These are phyloP conservation scores for Epichloe sp. DNA, from an alignment of 2,329 filamentous ascomycete genomes.

Conservation along the genomic window DNA sequence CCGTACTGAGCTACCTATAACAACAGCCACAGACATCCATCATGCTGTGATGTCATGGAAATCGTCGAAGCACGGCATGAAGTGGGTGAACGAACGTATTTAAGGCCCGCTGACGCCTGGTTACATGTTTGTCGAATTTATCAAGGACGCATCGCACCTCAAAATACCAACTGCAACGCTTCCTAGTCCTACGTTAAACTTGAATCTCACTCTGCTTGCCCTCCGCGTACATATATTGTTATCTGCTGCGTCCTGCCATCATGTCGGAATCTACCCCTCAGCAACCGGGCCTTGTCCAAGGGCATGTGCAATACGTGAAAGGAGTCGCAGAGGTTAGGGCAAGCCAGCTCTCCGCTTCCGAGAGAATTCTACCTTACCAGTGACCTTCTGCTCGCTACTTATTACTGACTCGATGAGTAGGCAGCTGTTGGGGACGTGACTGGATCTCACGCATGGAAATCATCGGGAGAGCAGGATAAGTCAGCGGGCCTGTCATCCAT, in stretches of 20 bases:
- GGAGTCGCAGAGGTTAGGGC: conserved; percentile 49
- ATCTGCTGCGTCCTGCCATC: neutral
- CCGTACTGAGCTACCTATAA: too few relatives aligned
- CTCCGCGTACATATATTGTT: too few relatives aligned
- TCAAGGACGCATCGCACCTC: neutral
- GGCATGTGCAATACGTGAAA: conserved; percentile 56
- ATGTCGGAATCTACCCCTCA: conserved; percentile 9
- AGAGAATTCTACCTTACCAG: too few relatives aligned
- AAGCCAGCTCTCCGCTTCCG: neutral
- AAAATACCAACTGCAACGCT: too few relatives aligned
- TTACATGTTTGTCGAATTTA: neutral
- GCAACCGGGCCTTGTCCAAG: conserved; percentile 46
- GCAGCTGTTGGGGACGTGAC: conserved; percentile 47
- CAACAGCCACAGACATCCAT: neutral
- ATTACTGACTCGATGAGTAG: conserved; percentile 21
- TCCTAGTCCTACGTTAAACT: too few relatives aligned
- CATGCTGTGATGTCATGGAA: conserved; percentile 4
- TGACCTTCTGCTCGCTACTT: neutral
- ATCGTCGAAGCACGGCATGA: conserved; percentile 6
- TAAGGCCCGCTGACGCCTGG: conserved; percentile 14
- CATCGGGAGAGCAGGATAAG: conserved; percentile 52
- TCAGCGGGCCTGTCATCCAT: conserved; percentile 46
- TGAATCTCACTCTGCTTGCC: too few relatives aligned
- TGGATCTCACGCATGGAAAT: conserved; percentile 49
- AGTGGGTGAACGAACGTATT: neutral